Percentiles rank a stretch among this genome's conserved stretches.
These are phyloP conservation scores for Quercus glauca DNA, from an alignment of 306 rosid genomes.

Conservation along the genomic window DNA sequence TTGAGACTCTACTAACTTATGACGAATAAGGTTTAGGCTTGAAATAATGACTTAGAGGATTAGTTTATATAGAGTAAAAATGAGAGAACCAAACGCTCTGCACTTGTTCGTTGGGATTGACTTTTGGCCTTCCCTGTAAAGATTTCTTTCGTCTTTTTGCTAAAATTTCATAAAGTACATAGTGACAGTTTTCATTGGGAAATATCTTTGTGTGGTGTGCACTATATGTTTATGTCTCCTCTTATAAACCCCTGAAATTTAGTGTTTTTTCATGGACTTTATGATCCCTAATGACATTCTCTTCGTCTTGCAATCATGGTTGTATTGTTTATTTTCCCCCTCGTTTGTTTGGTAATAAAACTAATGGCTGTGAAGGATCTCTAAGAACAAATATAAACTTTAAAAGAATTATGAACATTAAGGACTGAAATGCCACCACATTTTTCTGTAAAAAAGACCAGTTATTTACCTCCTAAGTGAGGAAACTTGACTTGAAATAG, in stretches of 20 bases:
- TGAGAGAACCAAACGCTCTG: not conserved
- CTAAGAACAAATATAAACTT: not conserved
- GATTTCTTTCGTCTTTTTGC: not conserved
- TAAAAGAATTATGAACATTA: not conserved
- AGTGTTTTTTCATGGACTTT: not conserved
- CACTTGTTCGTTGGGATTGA: not conserved
- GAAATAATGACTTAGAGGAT: not conserved
- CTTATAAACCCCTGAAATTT: not conserved
- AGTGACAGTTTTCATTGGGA: not conserved
- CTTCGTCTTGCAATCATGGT: not conserved
- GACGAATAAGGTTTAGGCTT: not conserved
- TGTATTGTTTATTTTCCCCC: not conserved
- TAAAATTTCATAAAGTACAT: not conserved
- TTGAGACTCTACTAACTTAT: not conserved
- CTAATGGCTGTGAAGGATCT: not conserved
- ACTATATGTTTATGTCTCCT: not conserved
- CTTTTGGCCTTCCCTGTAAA: not conserved
- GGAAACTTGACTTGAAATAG: not conserved
- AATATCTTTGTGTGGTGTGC: not conserved
- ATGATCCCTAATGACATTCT: not conserved
- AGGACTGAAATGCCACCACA: not conserved
- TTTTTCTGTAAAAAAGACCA: not conserved
- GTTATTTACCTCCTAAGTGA: not conserved
- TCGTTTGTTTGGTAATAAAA: too few relatives aligned
- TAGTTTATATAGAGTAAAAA: not conserved